These are phyloP conservation scores for Calamus simplicifolius DNA, from an alignment of 176 grass and related monocot species.

Conservation along the genomic window DNA sequence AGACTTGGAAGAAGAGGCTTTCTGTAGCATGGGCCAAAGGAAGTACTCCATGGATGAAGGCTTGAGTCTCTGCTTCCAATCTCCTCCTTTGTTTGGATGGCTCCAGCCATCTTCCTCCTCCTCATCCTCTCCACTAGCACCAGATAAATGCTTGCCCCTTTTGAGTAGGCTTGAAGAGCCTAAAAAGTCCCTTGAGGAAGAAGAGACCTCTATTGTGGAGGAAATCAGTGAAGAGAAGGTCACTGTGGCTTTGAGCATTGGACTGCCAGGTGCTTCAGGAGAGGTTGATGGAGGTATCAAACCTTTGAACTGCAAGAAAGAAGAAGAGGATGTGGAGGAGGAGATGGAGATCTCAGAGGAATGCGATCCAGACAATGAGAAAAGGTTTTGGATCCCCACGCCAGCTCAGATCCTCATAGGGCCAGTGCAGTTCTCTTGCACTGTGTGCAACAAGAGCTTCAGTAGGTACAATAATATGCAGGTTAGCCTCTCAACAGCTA, in stretches of 20 bases:
- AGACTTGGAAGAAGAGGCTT: too few relatives aligned
- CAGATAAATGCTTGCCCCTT: conserved; percentile 56
- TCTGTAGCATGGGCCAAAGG: conserved; percentile 7
- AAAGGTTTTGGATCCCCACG: conserved; percentile 75
- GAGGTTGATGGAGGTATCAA: conserved; percentile 5
- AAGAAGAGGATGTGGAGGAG: conserved; percentile 26
- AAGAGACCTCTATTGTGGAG: neutral
- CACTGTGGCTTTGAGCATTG: conserved; percentile 60
- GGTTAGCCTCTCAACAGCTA: conserved; percentile 24
- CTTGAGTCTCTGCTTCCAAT: conserved; percentile 7
- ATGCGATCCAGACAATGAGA: conserved; percentile 5
- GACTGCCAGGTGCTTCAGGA: conserved; percentile 29
- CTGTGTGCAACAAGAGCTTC: conserved; percentile 88
- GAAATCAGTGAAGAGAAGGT: neutral
- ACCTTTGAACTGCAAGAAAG: conserved; percentile 6
- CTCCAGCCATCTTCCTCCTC: neutral
- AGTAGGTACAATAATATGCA: conserved; percentile 97
- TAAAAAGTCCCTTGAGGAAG: conserved; percentile 25
- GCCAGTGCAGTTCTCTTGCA: conserved; percentile 74
- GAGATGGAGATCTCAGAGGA: conserved; percentile 10
- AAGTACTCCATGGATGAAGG: conserved; percentile 16
- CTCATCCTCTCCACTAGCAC: neutral
- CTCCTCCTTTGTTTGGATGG: too few relatives aligned
- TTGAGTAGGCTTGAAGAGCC: conserved; percentile 55
- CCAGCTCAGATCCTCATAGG: conserved; percentile 75